A percentile compares a stretch with the other conserved stretches of the same genome.
Conservation (phyloP, 2,329 filamentous ascomycete genomes). For the Ceratocystis variospora region DNA sequence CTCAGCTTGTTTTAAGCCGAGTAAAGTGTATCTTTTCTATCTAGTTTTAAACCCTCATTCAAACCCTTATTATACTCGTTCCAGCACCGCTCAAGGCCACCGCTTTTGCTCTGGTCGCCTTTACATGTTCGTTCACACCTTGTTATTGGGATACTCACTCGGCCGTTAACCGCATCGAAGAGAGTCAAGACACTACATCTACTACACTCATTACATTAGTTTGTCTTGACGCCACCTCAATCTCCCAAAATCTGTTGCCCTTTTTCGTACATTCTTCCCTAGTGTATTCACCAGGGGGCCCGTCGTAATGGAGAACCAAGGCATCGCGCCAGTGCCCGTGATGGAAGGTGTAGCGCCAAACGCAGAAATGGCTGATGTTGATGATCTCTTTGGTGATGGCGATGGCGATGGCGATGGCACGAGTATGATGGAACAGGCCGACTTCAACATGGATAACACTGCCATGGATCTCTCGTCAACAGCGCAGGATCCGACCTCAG, state of each 20-base stretch:
- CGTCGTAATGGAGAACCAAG: conserved; percentile 9
- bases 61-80: conserved; percentile 2
- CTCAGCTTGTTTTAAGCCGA: neutral
- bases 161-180: no score
- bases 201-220: no score
- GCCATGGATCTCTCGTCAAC: conserved; percentile 34
- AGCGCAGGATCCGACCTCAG: conserved; percentile 21
- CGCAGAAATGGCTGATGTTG: conserved; percentile 46
- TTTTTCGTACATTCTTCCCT: neutral
- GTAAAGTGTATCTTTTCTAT: neutral
- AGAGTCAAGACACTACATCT: no score
- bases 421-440: conserved; percentile 10
- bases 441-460: conserved; percentile 33
- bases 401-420: conserved; percentile 14
- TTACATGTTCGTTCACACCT: neutral
- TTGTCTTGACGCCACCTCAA: neutral
- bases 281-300: neutral
- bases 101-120: neutral
- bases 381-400: conserved; percentile 60
- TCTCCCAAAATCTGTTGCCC: neutral
- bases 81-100: neutral
- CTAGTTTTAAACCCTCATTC: neutral
- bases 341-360: conserved; percentile 27
- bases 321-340: conserved; percentile 16
- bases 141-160: no score